A percentile compares a stretch with the other conserved stretches of the same genome.
phyloP scores from a whole-genome alignment of 2,329 filamentous ascomycete genomes.

The Ambrosiella cleistominuta region DNA sequence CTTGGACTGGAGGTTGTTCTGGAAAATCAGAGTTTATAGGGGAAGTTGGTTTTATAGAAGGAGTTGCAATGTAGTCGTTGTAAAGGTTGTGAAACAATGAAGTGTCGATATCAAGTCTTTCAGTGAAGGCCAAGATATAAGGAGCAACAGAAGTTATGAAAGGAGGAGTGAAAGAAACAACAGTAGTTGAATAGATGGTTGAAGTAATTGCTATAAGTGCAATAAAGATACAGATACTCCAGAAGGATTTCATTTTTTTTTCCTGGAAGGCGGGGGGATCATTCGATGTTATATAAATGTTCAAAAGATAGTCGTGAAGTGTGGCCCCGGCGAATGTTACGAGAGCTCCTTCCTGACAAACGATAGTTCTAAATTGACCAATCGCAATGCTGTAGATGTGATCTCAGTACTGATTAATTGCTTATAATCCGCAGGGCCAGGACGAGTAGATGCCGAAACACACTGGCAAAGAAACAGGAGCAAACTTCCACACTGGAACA shows the following conservation, averaged over 20 bases:
- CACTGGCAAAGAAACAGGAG: neutral
- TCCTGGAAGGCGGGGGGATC: neutral
- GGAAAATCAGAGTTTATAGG: neutral
- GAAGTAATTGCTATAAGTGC: constrained; percentile 3
- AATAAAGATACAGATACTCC: constrained; percentile 3
- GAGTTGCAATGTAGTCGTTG: neutral
- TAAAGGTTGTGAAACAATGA: neutral
- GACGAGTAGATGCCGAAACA: neutral
- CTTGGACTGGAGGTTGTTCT: constrained; percentile 18
- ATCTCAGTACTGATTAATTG: neutral
- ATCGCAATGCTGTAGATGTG: neutral
- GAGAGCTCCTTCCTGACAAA: neutral
- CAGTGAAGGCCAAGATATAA: neutral
- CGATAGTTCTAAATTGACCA: neutral
- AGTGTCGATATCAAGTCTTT: neutral
- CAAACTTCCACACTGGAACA: neutral
- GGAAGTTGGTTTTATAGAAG: neutral
- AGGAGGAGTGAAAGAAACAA: neutral
- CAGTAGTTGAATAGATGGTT: neutral
- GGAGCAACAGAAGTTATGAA: neutral
- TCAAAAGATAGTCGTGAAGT: neutral
- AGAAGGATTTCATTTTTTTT: constrained; percentile 7
- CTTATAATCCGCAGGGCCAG: neutral
- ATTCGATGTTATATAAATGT: neutral
- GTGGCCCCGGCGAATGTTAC: neutral